These are phyloP conservation scores for Phaseolus coccineus DNA, from an alignment of 331 rosid genomes.

Conservation along the genomic window DNA sequence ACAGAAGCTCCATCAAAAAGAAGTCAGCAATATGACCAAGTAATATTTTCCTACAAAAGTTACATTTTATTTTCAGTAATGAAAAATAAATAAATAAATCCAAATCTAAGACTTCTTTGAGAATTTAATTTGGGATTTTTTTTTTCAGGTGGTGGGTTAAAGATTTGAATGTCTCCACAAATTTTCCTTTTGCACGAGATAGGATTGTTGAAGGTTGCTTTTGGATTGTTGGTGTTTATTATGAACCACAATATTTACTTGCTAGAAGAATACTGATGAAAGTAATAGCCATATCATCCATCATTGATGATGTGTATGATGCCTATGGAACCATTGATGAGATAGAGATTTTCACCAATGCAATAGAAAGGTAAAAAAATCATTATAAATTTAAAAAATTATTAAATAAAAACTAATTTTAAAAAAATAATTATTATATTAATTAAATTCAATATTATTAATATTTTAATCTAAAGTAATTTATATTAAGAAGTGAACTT, in stretches of 20 bases:
- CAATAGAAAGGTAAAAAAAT: no score
- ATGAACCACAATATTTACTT: conserved; percentile 40
- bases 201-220: conserved; percentile 55
- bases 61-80: background rate
- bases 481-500: no score
- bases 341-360: conserved; percentile 42
- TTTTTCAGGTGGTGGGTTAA: conserved; percentile 57
- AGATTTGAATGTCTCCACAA: conserved; percentile 36
- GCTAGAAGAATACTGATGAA: conserved; percentile 33
- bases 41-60: background rate
- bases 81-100: background rate
- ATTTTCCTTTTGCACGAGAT: conserved; percentile 50
- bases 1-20: conserved; percentile 41
- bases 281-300: conserved; percentile 25
- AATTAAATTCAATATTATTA: no score
- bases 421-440: no score
- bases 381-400: no score
- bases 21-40: conserved; percentile 38
- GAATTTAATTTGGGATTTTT: background rate
- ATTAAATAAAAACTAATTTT: no score
- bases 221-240: conserved; percentile 44
- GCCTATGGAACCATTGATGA: conserved; percentile 49
- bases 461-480: no score
- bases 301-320: conserved; percentile 54
- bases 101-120: background rate